Conservation (phyloP, 371 early-diverging fungal species). For the Mortierella polycephala region DNA sequence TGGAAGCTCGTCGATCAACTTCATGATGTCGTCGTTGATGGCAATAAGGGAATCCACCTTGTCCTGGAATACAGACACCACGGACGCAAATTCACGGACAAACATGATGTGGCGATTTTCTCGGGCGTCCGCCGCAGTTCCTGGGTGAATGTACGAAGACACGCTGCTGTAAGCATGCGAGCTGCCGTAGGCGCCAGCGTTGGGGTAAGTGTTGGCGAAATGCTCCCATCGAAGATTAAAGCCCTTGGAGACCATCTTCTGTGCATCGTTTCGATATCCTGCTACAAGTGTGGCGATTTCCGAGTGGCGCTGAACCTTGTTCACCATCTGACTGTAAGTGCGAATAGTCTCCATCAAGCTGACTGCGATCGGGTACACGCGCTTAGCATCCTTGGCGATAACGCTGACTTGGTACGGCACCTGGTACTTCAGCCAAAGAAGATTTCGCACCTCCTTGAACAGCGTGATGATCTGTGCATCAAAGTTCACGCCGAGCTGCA, state of each 20-base stretch:
- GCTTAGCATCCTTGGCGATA: constrained; percentile 95
- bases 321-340: constrained; percentile 90
- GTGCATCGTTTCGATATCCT: constrained; percentile 92
- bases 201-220: constrained; percentile 75
- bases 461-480: constrained; percentile 94
- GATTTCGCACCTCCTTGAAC: constrained; percentile 97
- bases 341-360: constrained; percentile 94
- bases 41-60: constrained; percentile 88
- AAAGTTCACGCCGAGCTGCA: constrained; percentile 93
- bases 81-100: constrained; percentile 93
- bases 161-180: constrained; percentile 10
- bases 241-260: constrained; percentile 89
- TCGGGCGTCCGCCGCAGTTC: constrained; percentile 66
- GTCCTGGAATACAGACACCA: constrained; percentile 94
- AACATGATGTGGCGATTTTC: constrained; percentile 93
- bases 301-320: constrained; percentile 80
- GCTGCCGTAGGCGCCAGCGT: not conserved
- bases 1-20: constrained; percentile 84
- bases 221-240: constrained; percentile 95
- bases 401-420: constrained; percentile 94
- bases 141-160: constrained; percentile 69
- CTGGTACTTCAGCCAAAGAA: constrained; percentile 92
- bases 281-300: constrained; percentile 87
- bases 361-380: constrained; percentile 98
- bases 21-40: constrained; percentile 84